Evolutionary conservation across 2,329 filamentous ascomycete species (phyloP).

Genomic region (Colletotrichum caudatum): DNA sequence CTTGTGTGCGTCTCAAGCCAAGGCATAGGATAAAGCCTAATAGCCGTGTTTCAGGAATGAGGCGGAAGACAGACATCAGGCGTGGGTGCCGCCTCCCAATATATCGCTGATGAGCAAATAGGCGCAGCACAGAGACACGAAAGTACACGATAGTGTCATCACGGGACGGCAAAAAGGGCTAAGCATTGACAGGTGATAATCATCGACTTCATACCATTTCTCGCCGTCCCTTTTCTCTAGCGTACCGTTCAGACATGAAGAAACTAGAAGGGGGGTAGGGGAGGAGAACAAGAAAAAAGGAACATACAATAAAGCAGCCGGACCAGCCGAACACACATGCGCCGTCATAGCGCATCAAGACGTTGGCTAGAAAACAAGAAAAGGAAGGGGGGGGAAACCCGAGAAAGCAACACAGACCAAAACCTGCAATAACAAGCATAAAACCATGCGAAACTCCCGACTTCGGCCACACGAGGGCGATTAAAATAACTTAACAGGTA

Average conservation of each 20-base stretch:
- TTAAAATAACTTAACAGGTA: conserved; percentile 39
- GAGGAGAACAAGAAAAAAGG: background rate
- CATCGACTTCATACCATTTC: conserved; percentile 37
- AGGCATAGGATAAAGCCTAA: background rate
- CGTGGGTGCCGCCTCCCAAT: background rate
- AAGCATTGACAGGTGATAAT: background rate
- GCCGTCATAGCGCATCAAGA: conserved; percentile 34
- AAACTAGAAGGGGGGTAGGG: background rate
- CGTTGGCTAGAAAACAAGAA: conserved; percentile 23
- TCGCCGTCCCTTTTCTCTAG: conserved; percentile 32
- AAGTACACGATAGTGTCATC: background rate
- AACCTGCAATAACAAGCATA: background rate
- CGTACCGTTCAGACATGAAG: conserved; percentile 36
- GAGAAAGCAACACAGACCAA: background rate
- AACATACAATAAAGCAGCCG: conserved; percentile 42
- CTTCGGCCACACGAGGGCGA: conserved; percentile 24
- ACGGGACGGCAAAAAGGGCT: background rate
- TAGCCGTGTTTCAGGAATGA: background rate
- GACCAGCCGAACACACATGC: conserved; percentile 45
- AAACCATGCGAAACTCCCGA: conserved; percentile 19
- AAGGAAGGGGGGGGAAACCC: conserved; percentile 1
- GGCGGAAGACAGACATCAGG: background rate
- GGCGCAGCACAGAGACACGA: background rate
- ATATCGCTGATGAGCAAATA: background rate
- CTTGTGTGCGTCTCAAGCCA: background rate